Base-by-base conservation (phyloP, 352 stramenopile species). In the Phytophthora cryptogea region DNA sequence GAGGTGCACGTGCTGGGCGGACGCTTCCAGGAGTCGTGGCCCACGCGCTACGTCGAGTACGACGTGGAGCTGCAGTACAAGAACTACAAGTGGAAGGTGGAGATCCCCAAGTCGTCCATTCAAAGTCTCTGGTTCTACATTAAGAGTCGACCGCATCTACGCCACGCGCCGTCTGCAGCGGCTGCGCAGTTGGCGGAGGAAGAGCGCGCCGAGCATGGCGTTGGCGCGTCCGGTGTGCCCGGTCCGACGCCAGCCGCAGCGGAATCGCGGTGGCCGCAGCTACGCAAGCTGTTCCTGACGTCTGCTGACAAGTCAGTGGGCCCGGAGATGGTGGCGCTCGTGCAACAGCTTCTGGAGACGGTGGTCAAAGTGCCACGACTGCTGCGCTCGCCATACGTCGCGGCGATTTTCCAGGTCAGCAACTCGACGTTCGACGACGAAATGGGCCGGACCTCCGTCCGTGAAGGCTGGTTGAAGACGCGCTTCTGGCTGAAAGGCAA, bases 91-190 rank as follows among this genome's bases (percentile, higher is more conserved):
- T 92, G 86, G 83, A 81, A 91, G 37, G 83, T 92, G n/a, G 85
- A 92, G 66, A 87, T 93, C 54, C 72, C 86, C 39, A 95, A 93
- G 66, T 90, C 76, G 33, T 82, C 77, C 26, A 74, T 95, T 17
- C 92, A 88, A 23, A 86, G 83, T 16, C 68, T 95, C 14, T 95
- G 86, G 86, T 90, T 95, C 54, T 89, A 89, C 59, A 89, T 95
- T 59, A 95, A 95, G 57, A 90, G 79, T 41, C 83, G 83, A 11
- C 82, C 83, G 36, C 76, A 91, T 57, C 51, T 89, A 36, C 72
- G 74, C 16, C 68, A 83, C 33, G 68, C 70, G 20, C 66, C 70
- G 28, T 66, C 65, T 1, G 35, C 61, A 1, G 32, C 41, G 20
- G 55, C 42, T 39, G 44, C 45, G 2, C 68, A 72, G 10, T 17